Percentiles rank a stretch among this genome's conserved stretches.
Evolutionary conservation across 352 stramenopile genomes (phyloP).

Genomic region (Globisporangium uncinulatum): DNA sequence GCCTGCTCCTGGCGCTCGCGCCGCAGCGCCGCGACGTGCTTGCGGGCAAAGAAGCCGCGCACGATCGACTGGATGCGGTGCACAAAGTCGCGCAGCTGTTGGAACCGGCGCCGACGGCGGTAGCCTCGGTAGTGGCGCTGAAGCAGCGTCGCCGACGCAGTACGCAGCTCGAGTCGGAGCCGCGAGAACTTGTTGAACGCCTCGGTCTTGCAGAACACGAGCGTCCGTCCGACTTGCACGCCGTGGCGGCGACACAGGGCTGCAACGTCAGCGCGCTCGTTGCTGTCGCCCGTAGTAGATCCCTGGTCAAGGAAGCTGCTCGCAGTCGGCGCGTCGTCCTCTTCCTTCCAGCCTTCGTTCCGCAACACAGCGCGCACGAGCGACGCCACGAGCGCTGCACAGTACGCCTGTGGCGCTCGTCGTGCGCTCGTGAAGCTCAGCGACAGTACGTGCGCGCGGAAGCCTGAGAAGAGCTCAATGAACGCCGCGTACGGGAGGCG

Average conservation of each 20-base stretch:
- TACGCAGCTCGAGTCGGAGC: constrained; percentile 36
- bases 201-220: constrained; percentile 61
- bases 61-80: constrained; percentile 37
- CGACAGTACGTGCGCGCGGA: constrained; percentile 34
- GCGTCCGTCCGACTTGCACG: constrained; percentile 52
- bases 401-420: constrained; percentile 26
- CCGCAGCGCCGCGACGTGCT: constrained; percentile 24
- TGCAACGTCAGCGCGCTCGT: not conserved
- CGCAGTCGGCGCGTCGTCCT: not conserved
- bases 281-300: not conserved
- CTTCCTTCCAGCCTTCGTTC: constrained; percentile 1
- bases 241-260: constrained; percentile 18
- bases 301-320: constrained; percentile 6
- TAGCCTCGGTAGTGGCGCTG: constrained; percentile 47
- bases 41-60: constrained; percentile 35
- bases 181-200: constrained; percentile 50
- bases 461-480: constrained; percentile 64
- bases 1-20: constrained; percentile 22
- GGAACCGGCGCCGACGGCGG: constrained; percentile 28
- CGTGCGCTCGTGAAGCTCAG: constrained; percentile 12
- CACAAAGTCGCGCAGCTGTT: constrained; percentile 25
- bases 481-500: constrained; percentile 93
- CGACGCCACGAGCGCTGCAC: constrained; percentile 1
- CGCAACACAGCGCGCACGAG: constrained; percentile 8
- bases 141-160: constrained; percentile 27